Evolutionary conservation across 2,329 filamentous ascomycete species (phyloP).

Genomic region (Bipolaris victoriae): DNA sequence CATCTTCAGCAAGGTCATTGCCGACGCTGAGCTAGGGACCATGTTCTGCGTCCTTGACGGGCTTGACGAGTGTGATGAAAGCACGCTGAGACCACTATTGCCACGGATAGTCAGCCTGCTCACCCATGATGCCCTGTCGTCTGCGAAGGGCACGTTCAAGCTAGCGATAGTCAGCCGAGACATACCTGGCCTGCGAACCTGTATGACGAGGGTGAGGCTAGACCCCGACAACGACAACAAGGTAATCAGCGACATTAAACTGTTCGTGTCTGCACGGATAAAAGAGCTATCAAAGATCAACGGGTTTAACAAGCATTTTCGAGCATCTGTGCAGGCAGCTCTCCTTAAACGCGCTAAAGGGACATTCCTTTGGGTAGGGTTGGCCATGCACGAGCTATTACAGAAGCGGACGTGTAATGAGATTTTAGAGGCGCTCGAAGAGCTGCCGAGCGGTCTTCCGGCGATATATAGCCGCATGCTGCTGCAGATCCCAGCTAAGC

Average conservation of each 20-base stretch:
- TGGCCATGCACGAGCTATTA: constrained; percentile 26
- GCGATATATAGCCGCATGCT: constrained; percentile 40
- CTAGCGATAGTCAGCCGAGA: background rate
- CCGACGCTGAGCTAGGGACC: constrained; percentile 11
- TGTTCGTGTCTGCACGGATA: constrained; percentile 32
- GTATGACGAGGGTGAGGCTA: constrained; percentile 30
- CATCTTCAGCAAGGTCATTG: constrained; percentile 25
- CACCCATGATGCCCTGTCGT: no score
- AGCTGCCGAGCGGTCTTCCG: constrained; percentile 32
- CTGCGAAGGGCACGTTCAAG: no score
- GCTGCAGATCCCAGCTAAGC: constrained; percentile 28
- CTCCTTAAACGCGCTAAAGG: constrained; percentile 32
- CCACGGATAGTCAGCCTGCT: background rate
- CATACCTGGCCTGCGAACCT: no score
- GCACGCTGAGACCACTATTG: background rate
- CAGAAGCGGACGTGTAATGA: constrained; percentile 15
- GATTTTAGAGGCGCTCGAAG: constrained; percentile 17
- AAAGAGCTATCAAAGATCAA: constrained; percentile 21
- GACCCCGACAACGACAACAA: no score
- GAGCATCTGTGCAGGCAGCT: constrained; percentile 16
- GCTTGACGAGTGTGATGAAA: constrained; percentile 9
- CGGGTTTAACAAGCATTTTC: constrained; percentile 13
- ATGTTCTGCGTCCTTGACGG: constrained; percentile 39
- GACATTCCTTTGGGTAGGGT: constrained; percentile 45
- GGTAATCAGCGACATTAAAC: constrained; percentile 37